phyloP scores from a whole-genome alignment of 1,284 basidiomycete species.

The Amylostereum chailletii region DNA sequence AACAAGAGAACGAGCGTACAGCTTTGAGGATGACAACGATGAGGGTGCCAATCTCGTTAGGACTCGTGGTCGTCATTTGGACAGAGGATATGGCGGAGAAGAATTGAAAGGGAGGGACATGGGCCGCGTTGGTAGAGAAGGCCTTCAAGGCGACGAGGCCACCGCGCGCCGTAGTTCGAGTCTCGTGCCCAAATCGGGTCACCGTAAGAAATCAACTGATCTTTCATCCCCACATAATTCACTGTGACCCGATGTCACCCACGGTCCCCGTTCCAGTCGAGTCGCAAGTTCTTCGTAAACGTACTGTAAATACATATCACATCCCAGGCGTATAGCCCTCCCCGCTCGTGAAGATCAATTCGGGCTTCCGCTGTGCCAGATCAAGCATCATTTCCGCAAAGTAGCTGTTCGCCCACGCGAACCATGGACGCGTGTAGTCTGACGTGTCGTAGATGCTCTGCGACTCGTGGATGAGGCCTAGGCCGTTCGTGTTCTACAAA shows the following conservation, averaged over 20 bases:
- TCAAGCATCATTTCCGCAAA: slow-evolving; percentile 76
- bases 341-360: slow-evolving; percentile 48
- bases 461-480: slow-evolving; percentile 75
- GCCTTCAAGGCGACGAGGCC: no score
- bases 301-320: neutral
- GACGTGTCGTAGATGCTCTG: slow-evolving; percentile 49
- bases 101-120: neutral
- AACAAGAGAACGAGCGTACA: slow-evolving; percentile 34
- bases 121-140: neutral
- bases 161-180: no score
- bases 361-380: slow-evolving; percentile 63
- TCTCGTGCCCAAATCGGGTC: no score
- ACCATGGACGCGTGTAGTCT: slow-evolving; percentile 70
- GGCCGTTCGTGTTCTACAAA: slow-evolving; percentile 54
- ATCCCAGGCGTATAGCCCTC: slow-evolving; percentile 8
- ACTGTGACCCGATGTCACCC: no score
- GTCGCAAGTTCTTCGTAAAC: no score
- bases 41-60: slow-evolving; percentile 85
- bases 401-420: slow-evolving; percentile 77
- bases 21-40: slow-evolving; percentile 94
- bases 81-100: slow-evolving; percentile 8
- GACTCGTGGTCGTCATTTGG: slow-evolving; percentile 40
- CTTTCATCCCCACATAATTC: no score
- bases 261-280: no score
- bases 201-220: no score